Evolutionary conservation across 345 rosid species (phyloP), one percentile per base, ranked within the genome.

Genomic region (Eucalyptus marginata): DNA sequence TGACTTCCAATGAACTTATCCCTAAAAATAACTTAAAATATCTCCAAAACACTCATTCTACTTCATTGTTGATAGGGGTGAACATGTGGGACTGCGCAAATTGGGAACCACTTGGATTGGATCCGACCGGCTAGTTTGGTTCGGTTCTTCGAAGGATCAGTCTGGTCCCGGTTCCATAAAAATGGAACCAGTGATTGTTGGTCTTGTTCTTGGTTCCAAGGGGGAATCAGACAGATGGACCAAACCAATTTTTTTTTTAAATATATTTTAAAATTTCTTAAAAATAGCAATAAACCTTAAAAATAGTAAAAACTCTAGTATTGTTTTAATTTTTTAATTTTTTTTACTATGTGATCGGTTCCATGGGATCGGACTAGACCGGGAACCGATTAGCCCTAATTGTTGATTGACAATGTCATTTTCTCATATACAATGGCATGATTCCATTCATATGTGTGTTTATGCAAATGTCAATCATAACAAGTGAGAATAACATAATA

Each of bases 141-240:
- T 52, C 0, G 9, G 56, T 52, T 52, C 22, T 52, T 17, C 0
- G 10, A 52, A 52, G 56, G 56, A 52, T 52, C 2, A 1, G 2
- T 52, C 2, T 3, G 0, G 56, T 52, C 24, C 56, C 2, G 2
- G 2, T 17, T 52, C 24, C 56, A 52, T 52, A 52, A 52, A 52
- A 52, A 52, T 7, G 56, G 24, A 18, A 52, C 9, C 9, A 0
- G 56, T 52, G 24, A 52, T 52, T 52, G 56, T 51, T 0, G 9
- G 24, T 52, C 20, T 4, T 0, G 4, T 52, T 18, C 56, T 52
- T 52, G 56, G 24, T 52, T 52, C 24, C 2, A 52, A 52, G 56
- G 24, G 4, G 24, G 4, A 52, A 52, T 0, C 0, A 2, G 1
- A 18, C 1, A 52, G 4, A 52, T 0, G 10, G 4, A 52, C 24